These are phyloP conservation scores for Aspergillus sp. DNA, from an alignment of 2,329 filamentous ascomycete genomes.

Conservation along the genomic window DNA sequence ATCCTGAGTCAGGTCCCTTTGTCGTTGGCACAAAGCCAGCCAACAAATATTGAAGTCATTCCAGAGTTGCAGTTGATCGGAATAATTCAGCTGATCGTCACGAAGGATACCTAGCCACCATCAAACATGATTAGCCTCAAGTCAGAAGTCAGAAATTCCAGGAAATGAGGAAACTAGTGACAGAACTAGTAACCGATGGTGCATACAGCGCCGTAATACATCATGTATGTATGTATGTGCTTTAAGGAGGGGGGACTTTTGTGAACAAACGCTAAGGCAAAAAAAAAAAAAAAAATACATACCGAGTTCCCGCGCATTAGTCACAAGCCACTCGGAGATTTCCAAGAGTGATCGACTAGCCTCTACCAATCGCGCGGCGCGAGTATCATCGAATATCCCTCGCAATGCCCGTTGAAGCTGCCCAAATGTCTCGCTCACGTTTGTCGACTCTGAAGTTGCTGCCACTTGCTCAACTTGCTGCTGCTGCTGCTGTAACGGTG, in stretches of 20 bases:
- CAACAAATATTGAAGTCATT: slow-evolving; percentile 91
- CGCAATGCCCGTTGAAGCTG: slow-evolving; percentile 53
- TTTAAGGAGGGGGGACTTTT: too few relatives aligned
- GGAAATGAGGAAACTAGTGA: background rate
- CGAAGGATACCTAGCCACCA: slow-evolving; percentile 66
- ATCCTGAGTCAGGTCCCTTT: slow-evolving; percentile 66
- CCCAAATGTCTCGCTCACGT: slow-evolving; percentile 64
- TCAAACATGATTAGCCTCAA: background rate
- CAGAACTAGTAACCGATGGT: background rate
- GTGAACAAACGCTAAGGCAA: too few relatives aligned
- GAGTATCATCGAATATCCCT: slow-evolving; percentile 68
- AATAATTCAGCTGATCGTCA: slow-evolving; percentile 72
- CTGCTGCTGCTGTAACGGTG: slow-evolving; percentile 16
- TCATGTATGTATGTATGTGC: too few relatives aligned
- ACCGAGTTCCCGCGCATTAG: slow-evolving; percentile 64
- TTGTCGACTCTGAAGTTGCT: slow-evolving; percentile 39
- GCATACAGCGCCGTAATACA: background rate
- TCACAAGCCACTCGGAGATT: slow-evolving; percentile 63
- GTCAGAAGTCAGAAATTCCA: too few relatives aligned
- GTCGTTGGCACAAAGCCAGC: slow-evolving; percentile 76
- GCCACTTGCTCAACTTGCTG: slow-evolving; percentile 16
- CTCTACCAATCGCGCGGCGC: slow-evolving; percentile 56
- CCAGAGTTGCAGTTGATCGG: slow-evolving; percentile 80
- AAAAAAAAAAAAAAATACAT: slow-evolving; percentile 33
- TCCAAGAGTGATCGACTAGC: slow-evolving; percentile 56